A percentile compares a stretch with the other conserved stretches of the same genome.
These are phyloP conservation scores for Hygrocybe coccinea DNA, from an alignment of 768 basidiomycete genomes.

Conservation along the genomic window DNA sequence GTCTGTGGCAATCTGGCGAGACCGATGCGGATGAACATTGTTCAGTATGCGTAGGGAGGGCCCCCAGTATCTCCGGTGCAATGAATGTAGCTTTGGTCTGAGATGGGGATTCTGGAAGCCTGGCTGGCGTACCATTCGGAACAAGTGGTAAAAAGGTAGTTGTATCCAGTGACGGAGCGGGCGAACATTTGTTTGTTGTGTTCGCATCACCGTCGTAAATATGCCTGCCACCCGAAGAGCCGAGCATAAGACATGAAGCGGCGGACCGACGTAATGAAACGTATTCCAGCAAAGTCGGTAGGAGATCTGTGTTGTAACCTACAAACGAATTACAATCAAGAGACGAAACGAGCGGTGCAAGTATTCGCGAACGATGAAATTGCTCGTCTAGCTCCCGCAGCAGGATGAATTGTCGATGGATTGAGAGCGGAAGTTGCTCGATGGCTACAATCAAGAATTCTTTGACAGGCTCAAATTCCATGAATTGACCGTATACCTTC, in stretches of 20 bases:
- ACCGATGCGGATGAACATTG: slow-evolving; percentile 17
- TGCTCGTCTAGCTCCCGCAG: slow-evolving; percentile 72
- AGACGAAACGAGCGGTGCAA: neutral
- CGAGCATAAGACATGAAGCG: neutral
- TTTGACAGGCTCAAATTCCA: neutral
- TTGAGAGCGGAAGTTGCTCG: slow-evolving; percentile 70
- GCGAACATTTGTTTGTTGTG: no score
- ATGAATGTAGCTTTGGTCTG: no score
- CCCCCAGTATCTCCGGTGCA: no score
- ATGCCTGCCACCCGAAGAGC: neutral
- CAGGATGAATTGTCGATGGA: slow-evolving; percentile 66
- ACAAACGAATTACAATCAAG: slow-evolving; percentile 3
- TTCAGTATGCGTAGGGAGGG: slow-evolving; percentile 5
- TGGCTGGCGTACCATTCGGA: neutral
- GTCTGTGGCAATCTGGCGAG: slow-evolving; percentile 24
- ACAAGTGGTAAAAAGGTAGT: neutral
- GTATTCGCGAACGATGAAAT: slow-evolving; percentile 41
- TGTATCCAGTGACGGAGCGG: no score
- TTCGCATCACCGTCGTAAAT: no score
- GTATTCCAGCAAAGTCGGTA: slow-evolving; percentile 47
- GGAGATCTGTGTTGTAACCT: slow-evolving; percentile 40
- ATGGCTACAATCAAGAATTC: slow-evolving; percentile 45
- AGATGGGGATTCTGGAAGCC: no score
- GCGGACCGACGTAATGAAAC: slow-evolving; percentile 27
- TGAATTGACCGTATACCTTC: slow-evolving; percentile 46